These are phyloP conservation scores for Penicillium crystallinum DNA, from an alignment of 495 filamentous ascomycete genomes.

Conservation along the genomic window DNA sequence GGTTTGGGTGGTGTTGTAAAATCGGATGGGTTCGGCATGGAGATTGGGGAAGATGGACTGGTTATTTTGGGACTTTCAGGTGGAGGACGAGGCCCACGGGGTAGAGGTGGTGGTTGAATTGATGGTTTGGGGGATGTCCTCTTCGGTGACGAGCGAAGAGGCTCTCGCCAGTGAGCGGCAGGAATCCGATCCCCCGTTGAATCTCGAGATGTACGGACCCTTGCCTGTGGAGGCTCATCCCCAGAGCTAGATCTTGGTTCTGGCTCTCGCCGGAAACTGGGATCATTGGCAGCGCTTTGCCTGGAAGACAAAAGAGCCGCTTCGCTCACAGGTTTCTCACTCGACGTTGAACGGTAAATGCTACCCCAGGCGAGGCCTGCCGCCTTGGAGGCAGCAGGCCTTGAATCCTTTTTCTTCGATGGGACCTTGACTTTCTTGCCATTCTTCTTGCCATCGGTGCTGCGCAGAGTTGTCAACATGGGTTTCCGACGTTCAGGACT, in stretches of 20 bases:
- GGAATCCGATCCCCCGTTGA: slow-evolving; percentile 18
- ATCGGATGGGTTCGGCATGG: slow-evolving; percentile 22
- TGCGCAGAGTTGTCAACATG: slow-evolving; percentile 80
- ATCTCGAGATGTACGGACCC: neutral
- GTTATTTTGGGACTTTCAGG: slow-evolving; percentile 7
- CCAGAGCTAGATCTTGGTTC: slow-evolving; percentile 25
- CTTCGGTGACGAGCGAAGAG: slow-evolving; percentile 13
- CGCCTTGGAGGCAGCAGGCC: slow-evolving; percentile 70
- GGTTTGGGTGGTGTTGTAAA: slow-evolving; percentile 26
- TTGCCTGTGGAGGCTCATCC: slow-evolving; percentile 19
- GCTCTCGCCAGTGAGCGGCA: slow-evolving; percentile 33
- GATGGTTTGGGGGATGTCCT: slow-evolving; percentile 10
- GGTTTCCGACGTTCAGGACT: slow-evolving; percentile 77
- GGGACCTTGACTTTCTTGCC: slow-evolving; percentile 42
- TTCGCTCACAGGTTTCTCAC: slow-evolving; percentile 31
- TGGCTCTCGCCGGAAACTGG: slow-evolving; percentile 19
- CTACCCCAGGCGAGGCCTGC: slow-evolving; percentile 81
- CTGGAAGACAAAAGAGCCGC: slow-evolving; percentile 33
- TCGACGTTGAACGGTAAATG: slow-evolving; percentile 33
- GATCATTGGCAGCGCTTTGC: slow-evolving; percentile 23
- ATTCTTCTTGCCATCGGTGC: slow-evolving; percentile 53
- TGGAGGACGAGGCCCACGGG: slow-evolving; percentile 10
- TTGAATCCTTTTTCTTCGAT: slow-evolving; percentile 30
- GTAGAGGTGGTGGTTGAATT: neutral
- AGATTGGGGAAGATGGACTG: slow-evolving; percentile 4